Evolutionary conservation across 495 filamentous ascomycete species (phyloP).

Genomic region (Ramalina peruviana): DNA sequence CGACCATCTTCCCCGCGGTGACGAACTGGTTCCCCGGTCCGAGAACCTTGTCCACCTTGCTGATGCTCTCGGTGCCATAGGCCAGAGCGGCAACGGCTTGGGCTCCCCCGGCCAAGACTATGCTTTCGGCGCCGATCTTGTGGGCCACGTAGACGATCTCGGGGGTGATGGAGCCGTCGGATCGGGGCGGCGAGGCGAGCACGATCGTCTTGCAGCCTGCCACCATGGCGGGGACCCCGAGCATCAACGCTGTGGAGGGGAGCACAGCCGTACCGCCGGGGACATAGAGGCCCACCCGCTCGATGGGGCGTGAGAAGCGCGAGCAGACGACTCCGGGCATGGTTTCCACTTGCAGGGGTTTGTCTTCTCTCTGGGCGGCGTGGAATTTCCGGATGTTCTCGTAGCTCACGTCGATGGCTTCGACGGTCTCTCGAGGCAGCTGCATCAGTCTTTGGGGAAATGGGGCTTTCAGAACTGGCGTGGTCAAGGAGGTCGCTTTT

Average conservation of each 20-base stretch:
- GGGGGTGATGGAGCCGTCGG: constrained; percentile 81
- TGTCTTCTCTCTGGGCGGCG: constrained; percentile 68
- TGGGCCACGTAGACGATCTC: constrained; percentile 98
- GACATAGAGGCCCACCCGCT: constrained; percentile 86
- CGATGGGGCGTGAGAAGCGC: constrained; percentile 83
- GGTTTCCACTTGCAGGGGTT: constrained; percentile 72
- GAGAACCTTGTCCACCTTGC: constrained; percentile 97
- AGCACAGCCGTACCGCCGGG: constrained; percentile 93
- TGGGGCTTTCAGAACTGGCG: constrained; percentile 75
- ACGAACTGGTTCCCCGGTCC: constrained; percentile 98
- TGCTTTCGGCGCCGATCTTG: constrained; percentile 88
- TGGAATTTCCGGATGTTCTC: constrained; percentile 93
- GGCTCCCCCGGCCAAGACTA: constrained; percentile 88
- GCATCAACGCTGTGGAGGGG: constrained; percentile 91
- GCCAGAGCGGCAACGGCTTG: constrained; percentile 80
- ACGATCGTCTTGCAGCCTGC: constrained; percentile 96
- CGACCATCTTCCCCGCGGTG: constrained; percentile 94
- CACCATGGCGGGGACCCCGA: constrained; percentile 93
- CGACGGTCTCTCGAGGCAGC: constrained; percentile 61
- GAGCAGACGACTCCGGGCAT: constrained; percentile 96
- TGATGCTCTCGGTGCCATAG: constrained; percentile 57
- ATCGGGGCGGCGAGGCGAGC: constrained; percentile 76
- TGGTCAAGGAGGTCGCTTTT: constrained; percentile 77
- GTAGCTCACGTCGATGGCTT: constrained; percentile 86
- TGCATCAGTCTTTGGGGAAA: constrained; percentile 79